phyloP scores from a whole-genome alignment of 306 rosid species.

The Begonia peltatifolia region DNA sequence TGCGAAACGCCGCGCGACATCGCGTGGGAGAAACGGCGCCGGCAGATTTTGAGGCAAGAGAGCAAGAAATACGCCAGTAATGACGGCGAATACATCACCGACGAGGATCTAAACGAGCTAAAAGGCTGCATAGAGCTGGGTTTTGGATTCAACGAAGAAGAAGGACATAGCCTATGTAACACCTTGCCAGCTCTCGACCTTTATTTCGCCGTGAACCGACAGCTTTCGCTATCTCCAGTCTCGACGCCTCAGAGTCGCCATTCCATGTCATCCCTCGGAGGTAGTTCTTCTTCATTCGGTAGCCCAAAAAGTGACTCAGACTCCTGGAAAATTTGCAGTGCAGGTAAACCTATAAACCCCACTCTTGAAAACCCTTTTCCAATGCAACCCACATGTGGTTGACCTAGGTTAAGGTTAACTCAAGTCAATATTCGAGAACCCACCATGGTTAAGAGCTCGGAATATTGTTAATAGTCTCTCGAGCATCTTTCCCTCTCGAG shows the following conservation, averaged over 20 bases:
- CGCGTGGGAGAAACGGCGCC: slow-evolving; percentile 74
- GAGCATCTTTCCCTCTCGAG: no score
- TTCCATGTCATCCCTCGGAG: slow-evolving; percentile 34
- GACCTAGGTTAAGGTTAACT: no score
- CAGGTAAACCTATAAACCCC: slow-evolving; percentile 28
- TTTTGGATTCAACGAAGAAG: slow-evolving; percentile 85
- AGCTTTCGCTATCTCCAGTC: slow-evolving; percentile 31
- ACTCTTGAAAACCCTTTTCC: no score
- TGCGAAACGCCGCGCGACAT: slow-evolving; percentile 36
- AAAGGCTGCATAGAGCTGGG: slow-evolving; percentile 82
- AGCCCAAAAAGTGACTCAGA: slow-evolving; percentile 44
- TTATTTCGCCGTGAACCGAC: slow-evolving; percentile 78
- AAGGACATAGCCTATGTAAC: slow-evolving; percentile 50
- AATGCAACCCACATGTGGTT: no score
- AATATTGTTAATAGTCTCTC: no score
- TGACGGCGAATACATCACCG: slow-evolving; percentile 27
- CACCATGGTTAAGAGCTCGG: no score
- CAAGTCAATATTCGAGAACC: no score
- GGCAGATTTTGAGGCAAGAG: slow-evolving; percentile 35
- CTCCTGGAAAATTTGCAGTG: slow-evolving; percentile 70
- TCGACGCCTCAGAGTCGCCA: slow-evolving; percentile 38
- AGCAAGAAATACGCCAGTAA: slow-evolving; percentile 16
- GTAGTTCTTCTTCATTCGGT: slow-evolving; percentile 29
- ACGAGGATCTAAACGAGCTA: slow-evolving; percentile 67
- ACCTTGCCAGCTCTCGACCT: slow-evolving; percentile 93